Evolutionary conservation across 495 filamentous ascomycete genomes (phyloP), one percentile per base, ranked within the genome.

Genomic region (Schizothecium vesticola): DNA sequence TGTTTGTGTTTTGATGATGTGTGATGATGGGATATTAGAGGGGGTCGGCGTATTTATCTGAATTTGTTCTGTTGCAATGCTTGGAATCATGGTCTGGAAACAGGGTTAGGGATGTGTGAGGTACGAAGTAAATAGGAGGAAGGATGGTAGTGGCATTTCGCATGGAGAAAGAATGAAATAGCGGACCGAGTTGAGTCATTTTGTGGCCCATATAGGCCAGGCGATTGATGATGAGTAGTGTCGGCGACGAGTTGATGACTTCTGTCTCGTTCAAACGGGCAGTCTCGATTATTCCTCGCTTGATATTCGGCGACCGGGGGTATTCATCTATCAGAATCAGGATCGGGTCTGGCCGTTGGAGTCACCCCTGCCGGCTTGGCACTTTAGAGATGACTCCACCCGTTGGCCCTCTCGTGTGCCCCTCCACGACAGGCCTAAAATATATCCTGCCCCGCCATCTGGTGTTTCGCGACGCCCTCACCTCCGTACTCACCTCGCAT

Each of bases 381-480:
- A 51, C 11, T 51, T 51, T 51, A 5, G 43, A 51, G 43, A 51
- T 9, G 43, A 51, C 43, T 19, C 43, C 43, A 51, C 43, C 43
- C 19, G 2, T 8, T 51, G 43, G 8, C 73, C 70, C 71, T 70
- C 65, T 70, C 23, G 58, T 10, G 22, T 63, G 67, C 75, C 75
- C 75, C 71, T 76, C 74, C 71, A 75, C 63, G 23, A 51, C 73
- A 73, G 66, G 68, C 64, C 74, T 61, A 71, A 76, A 74, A 73
- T 71, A 65, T 51, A 71, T 72, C 75, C 69, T 76, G 74, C 75
- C 75, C 75, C 75, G 69, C 75, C 71, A 73, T 75, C 61, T 69
- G n/a, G 67, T 43, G 56, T 66, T 66, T 70, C 67, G 70, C 68
- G 69, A 74, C 70, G 69, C 33, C 60, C 43, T 67, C 65, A 51